Evolutionary conservation across 2,329 filamentous ascomycete species (phyloP).

Genomic region (Penicillium sp.): DNA sequence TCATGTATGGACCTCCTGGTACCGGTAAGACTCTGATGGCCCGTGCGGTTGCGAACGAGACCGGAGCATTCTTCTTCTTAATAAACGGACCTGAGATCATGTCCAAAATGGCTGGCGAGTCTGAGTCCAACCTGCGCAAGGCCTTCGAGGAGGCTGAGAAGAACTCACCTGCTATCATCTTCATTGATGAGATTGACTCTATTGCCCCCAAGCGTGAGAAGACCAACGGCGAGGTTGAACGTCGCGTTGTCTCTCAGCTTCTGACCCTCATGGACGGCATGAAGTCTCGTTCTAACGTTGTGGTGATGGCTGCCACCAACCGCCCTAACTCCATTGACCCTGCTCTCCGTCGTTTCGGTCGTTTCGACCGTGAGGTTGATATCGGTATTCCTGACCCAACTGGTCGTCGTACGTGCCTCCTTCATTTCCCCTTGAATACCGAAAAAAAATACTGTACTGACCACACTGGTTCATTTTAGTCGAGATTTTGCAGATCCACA

Average conservation of each 20-base stretch:
- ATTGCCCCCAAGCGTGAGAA: conserved; percentile 99
- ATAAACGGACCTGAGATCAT: conserved; percentile 99
- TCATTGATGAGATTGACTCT: conserved; percentile 99
- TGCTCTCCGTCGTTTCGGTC: conserved; percentile 93
- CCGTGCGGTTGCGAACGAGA: conserved; percentile 97
- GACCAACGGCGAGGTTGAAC: conserved; percentile 98
- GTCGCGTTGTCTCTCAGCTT: conserved; percentile 95
- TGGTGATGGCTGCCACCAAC: conserved; percentile 99
- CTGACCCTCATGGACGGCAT: conserved; percentile 98
- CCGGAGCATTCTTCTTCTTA: conserved; percentile 97
- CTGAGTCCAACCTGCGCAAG: conserved; percentile 95
- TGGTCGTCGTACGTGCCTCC: conserved; percentile 61
- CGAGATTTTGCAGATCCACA: conserved; percentile 98
- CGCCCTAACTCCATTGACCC: conserved; percentile 98
- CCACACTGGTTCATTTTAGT: conserved; percentile 37
- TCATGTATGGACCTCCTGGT: conserved; percentile 95
- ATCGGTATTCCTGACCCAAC: conserved; percentile 98
- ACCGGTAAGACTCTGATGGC: conserved; percentile 99
- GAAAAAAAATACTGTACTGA: not conserved
- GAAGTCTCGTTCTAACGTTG: conserved; percentile 98
- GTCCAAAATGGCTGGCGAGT: conserved; percentile 99
- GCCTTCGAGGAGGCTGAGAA: conserved; percentile 99
- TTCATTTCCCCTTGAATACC: not conserved
- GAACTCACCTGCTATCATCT: conserved; percentile 98
- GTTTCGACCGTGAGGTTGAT: conserved; percentile 98